phyloP scores from a whole-genome alignment of 805 yeast genomes.

The Cyberlindnera mycetangii region DNA sequence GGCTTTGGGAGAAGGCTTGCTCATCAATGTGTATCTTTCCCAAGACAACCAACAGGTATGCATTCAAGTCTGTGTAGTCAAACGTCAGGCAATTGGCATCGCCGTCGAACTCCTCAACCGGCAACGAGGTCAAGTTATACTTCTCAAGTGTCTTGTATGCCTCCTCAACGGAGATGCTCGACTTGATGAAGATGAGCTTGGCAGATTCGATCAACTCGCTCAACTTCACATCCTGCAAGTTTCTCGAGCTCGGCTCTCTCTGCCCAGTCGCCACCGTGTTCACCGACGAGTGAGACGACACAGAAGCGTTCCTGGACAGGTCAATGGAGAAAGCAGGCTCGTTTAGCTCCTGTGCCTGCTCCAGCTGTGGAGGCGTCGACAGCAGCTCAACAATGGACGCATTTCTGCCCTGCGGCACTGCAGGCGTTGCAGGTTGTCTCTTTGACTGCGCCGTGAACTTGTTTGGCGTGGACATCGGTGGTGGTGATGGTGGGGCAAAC shows the following conservation, averaged over 20 bases:
- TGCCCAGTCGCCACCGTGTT: slow-evolving; percentile 48
- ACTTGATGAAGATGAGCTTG: slow-evolving; percentile 67
- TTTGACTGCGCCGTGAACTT: slow-evolving; percentile 35
- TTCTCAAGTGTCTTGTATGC: slow-evolving; percentile 78
- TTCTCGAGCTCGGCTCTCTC: slow-evolving; percentile 39
- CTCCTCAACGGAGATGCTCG: slow-evolving; percentile 71
- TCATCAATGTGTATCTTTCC: slow-evolving; percentile 54
- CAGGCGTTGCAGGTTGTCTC: slow-evolving; percentile 30
- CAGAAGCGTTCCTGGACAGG: slow-evolving; percentile 27
- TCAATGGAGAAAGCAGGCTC: slow-evolving; percentile 9
- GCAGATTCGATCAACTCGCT: slow-evolving; percentile 75
- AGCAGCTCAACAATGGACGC: slow-evolving; percentile 73
- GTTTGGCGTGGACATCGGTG: slow-evolving; percentile 11
- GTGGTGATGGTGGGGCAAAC: slow-evolving; percentile 2
- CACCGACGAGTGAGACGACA: slow-evolving; percentile 50
- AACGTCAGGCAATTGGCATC: slow-evolving; percentile 77
- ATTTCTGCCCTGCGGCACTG: slow-evolving; percentile 38
- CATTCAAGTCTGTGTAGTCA: slow-evolving; percentile 88
- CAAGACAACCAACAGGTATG: slow-evolving; percentile 79
- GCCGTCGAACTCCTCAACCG: slow-evolving; percentile 57
- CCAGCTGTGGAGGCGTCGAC: slow-evolving; percentile 72
- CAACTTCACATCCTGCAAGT: slow-evolving; percentile 74
- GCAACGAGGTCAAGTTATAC: slow-evolving; percentile 80
- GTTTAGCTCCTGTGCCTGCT: slow-evolving; percentile 10
- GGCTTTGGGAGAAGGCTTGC: slow-evolving; percentile 27